Conservation (phyloP, 192 early-diverging fungal species). For the Kappamyces sp. region DNA sequence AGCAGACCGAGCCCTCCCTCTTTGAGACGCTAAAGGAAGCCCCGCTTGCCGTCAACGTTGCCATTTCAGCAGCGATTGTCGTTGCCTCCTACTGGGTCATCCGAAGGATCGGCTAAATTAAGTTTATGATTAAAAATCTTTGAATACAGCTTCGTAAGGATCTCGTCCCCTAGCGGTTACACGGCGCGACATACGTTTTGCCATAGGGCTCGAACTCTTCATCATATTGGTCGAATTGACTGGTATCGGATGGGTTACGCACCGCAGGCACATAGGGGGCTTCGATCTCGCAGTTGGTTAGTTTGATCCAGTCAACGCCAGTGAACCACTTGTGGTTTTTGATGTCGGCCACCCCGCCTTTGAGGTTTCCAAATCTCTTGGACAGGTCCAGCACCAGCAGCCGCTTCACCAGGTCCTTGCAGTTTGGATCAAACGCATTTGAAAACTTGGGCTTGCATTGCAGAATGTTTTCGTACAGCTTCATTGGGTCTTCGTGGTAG, state of each 20-base stretch:
- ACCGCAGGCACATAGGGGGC: constrained; percentile 80
- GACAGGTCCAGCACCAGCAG: constrained; percentile 75
- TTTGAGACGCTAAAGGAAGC: constrained; percentile 31
- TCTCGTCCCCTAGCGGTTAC: too few relatives aligned
- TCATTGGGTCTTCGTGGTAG: constrained; percentile 91
- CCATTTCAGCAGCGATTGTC: constrained; percentile 41
- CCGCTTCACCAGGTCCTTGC: constrained; percentile 79
- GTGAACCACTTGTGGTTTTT: constrained; percentile 88
- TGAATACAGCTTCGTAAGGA: constrained; percentile 60
- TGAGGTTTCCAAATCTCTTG: constrained; percentile 82
- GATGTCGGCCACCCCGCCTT: constrained; percentile 74
- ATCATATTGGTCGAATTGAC: constrained; percentile 85
- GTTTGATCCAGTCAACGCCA: constrained; percentile 74
- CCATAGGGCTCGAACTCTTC: constrained; percentile 83
- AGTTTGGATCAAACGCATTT: constrained; percentile 70
- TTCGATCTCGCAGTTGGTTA: constrained; percentile 58
- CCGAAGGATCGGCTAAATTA: too few relatives aligned
- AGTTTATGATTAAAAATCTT: constrained; percentile 67
- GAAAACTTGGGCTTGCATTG: constrained; percentile 79
- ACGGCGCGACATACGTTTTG: too few relatives aligned
- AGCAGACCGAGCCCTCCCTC: constrained; percentile 3
- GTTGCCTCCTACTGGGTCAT: constrained; percentile 34
- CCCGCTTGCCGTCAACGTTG: constrained; percentile 49
- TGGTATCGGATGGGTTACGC: constrained; percentile 73
- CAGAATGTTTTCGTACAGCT: constrained; percentile 90